Evolutionary conservation across 805 yeast genomes (phyloP), one percentile per base, ranked within the genome.

Genomic region (Nakazawaea anatomiae): DNA sequence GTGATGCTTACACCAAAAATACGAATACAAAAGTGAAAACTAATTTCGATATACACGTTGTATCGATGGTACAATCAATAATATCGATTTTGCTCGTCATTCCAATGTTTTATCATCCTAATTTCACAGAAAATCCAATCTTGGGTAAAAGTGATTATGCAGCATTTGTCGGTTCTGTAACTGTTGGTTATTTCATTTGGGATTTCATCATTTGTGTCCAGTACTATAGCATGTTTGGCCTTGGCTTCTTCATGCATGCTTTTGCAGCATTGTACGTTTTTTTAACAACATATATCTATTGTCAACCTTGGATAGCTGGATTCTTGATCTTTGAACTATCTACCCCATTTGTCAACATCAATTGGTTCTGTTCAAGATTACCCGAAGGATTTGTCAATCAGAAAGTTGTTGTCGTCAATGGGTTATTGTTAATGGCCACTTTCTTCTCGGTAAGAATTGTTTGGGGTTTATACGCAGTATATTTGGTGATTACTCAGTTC

Each of bases 301-400:
- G 89, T 62, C 82, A 85, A 66, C 85, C 90, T 47, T 85, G 87
- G 81, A 77, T 87, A 30, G 92, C 96, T 1, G 81, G 84, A 25
- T 94, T 91, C 64, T 74, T 94, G 59, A 64, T 87, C 46, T 94
- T 87, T 67, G 99, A 94, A 69, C 76, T 87, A 40, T 85, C 96
- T 44, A 88, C 97, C 1, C 98, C 98, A 7, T 94, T 94, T 68
- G 96, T 94, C 55, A 95, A 94, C 67, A 65, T 88, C 63, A 89
- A 94, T 66, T 94, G 97, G 97, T 91, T 85, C 66, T 83, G 89
- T 35, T 76, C 86, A 34, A 84, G 87, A 59, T 72, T 90, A 14
- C 94, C 96, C 1, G 74, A 74, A 1, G 87, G 86, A 4, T 66
- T 80, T 4, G 73, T 89, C 47, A 82, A 87, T 41, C 73, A 72